Evolutionary conservation across 176 grass and related monocot genomes (phyloP).

Genomic region (Cocos nucifera): DNA sequence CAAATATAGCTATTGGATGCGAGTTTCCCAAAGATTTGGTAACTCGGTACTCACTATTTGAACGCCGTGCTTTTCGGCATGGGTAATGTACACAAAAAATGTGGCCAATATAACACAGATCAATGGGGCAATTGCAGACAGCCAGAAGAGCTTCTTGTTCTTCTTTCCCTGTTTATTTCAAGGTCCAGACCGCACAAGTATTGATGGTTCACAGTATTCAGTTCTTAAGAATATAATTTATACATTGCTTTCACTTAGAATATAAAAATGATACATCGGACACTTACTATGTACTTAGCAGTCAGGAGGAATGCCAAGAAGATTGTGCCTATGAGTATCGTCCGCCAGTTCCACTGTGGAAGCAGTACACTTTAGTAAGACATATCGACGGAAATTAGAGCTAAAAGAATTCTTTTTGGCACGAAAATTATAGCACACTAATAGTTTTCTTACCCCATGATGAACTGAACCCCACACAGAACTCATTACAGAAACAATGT

Average conservation of each 20-base stretch:
- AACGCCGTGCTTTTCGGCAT: neutral
- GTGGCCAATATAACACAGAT: neutral
- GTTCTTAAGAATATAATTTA: too few relatives aligned
- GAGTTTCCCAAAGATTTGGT: too few relatives aligned
- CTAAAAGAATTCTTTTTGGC: too few relatives aligned
- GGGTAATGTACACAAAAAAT: neutral
- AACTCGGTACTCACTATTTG: neutral
- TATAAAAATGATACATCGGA: neutral
- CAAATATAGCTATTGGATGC: too few relatives aligned
- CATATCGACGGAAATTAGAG: too few relatives aligned
- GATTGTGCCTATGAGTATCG: constrained; percentile 51
- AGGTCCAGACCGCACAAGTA: too few relatives aligned
- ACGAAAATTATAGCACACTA: too few relatives aligned
- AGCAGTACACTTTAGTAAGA: neutral
- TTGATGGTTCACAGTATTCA: too few relatives aligned
- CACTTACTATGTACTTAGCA: constrained; percentile 73
- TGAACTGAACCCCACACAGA: constrained; percentile 5
- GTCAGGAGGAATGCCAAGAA: constrained; percentile 71
- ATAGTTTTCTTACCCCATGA: neutral
- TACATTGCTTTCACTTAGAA: too few relatives aligned
- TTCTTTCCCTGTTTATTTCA: too few relatives aligned
- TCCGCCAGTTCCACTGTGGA: constrained; percentile 88
- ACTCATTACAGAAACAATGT: constrained; percentile 3
- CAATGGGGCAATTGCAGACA: neutral
- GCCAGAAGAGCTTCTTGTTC: neutral